Evolutionary conservation across 2,329 filamentous ascomycete species (phyloP), one percentile per base, ranked within the genome.

Genomic region (Colletotrichum noveboracense): DNA sequence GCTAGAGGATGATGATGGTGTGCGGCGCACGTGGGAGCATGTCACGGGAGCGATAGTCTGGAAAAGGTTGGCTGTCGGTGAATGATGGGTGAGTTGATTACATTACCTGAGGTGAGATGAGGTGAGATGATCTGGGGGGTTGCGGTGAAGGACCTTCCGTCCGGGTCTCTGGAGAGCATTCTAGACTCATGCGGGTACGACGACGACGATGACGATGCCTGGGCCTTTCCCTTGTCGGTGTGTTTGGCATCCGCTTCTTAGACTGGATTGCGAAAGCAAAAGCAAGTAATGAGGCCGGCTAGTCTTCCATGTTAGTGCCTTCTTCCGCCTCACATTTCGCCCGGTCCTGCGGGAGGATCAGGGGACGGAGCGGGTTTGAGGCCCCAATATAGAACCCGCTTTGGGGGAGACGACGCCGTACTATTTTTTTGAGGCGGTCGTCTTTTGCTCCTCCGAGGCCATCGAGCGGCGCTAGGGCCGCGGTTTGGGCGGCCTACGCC

Each of bases 11-110:
- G 58, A 32, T 30, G 48, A 52, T 62, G 73, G 69, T 68, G 73
- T 72, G 62, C 43, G 52, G 64, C 56, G 64, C 73, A 73, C 73
- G 70, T 75, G 73, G 69, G 58, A 34, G 26, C 26, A 28, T 64
- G 67, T 74, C 66, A 74, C 66, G 66, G 48, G 43, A 48, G 8
- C 28, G n/a, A n/a, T 48, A 38, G 55, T 26, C 26, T 55, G 62
- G 38, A 18, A 9, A 14, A 7, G 10, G 14, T 14, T 14, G 34
- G 34, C 7, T 55, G 48, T 69, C 55, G 66, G 66, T 69, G 66
- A 61, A 9, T 28, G 30, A 56, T 30, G 21, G 52, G 24, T 12
- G 34, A 26, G 8, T 48, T 58, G 26, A 30, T 61, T 52, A 52
- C 43, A 52, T 52, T 52, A 21, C 43, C 36, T 66, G 36, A 52